These are phyloP conservation scores for Sphagnum fallax DNA, from an alignment of 228 moss, liverwort and hornwort genomes.

Conservation along the genomic window DNA sequence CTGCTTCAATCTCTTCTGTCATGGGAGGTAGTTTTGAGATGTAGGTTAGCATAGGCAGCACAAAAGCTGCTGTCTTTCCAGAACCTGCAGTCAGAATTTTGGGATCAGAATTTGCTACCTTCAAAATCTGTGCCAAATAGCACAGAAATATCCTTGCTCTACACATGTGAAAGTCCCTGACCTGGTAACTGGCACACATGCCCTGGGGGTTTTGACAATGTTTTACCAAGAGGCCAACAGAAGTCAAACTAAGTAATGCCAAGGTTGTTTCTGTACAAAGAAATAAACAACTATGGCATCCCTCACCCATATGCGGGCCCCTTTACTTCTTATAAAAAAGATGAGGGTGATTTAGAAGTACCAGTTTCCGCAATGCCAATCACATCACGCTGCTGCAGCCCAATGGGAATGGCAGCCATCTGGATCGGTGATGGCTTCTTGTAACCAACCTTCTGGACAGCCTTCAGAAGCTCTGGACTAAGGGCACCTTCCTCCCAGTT, in stretches of 20 bases:
- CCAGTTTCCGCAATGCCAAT: slow-evolving; percentile 99
- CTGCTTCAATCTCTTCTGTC: slow-evolving; percentile 99
- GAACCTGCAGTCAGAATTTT: slow-evolving; percentile 48
- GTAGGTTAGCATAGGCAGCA: slow-evolving; percentile 97
- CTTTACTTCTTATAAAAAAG: too few species aligned
- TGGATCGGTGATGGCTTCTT: slow-evolving; percentile 99
- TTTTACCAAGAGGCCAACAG: too few species aligned
- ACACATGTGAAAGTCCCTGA: too few species aligned
- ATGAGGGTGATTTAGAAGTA: slow-evolving; percentile 1
- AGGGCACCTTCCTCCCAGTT: slow-evolving; percentile 92
- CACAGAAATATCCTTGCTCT: too few species aligned
- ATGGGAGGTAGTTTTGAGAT: slow-evolving; percentile 98
- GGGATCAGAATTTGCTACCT: too few species aligned
- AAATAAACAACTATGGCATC: too few species aligned
- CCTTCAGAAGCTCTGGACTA: slow-evolving; percentile 86
- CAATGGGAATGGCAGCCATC: slow-evolving; percentile 99
- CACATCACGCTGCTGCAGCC: slow-evolving; percentile 96
- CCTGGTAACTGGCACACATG: too few species aligned
- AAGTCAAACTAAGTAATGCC: too few species aligned
- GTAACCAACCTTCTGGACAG: slow-evolving; percentile 94
- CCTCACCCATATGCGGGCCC: too few species aligned
- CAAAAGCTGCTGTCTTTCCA: slow-evolving; percentile 98
- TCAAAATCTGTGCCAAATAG: too few species aligned
- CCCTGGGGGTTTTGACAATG: too few species aligned
- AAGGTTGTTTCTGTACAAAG: too few species aligned